These are phyloP conservation scores for Diplodia scrobiculata DNA, from an alignment of 2,329 filamentous ascomycete genomes.

Conservation along the genomic window DNA sequence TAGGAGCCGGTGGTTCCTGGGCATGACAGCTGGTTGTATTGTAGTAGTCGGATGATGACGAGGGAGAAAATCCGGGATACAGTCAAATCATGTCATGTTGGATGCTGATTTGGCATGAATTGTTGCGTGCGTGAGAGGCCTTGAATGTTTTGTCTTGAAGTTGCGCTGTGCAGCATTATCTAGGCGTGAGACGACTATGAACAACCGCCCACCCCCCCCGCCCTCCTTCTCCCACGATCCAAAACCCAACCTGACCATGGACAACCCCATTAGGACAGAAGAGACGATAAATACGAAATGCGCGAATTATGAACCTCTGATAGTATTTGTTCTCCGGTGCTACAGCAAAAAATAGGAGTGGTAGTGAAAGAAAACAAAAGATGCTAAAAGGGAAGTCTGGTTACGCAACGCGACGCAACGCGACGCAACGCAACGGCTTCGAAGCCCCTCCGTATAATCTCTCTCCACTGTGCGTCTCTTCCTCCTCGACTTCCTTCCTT, in stretches of 20 bases:
- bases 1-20: not conserved
- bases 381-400: not conserved
- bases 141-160: not conserved
- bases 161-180: not conserved
- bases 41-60: not conserved
- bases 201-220: too few species aligned
- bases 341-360: not conserved
- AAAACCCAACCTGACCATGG: too few species aligned
- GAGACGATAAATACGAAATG: not conserved
- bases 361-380: not conserved
- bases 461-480: too few species aligned
- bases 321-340: not conserved
- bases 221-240: too few species aligned
- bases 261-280: not conserved
- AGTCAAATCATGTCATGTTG: not conserved
- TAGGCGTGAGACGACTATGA: too few species aligned
- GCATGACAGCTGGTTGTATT: not conserved
- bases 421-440: too few species aligned
- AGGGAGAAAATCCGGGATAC: not conserved
- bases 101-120: not conserved
- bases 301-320: not conserved
- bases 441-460: too few species aligned
- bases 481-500: too few species aligned
- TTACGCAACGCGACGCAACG: not conserved
- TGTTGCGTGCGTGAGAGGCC: not conserved